phyloP scores from a whole-genome alignment of 495 filamentous ascomycete species.

The Annulohypoxylon moriforme region DNA sequence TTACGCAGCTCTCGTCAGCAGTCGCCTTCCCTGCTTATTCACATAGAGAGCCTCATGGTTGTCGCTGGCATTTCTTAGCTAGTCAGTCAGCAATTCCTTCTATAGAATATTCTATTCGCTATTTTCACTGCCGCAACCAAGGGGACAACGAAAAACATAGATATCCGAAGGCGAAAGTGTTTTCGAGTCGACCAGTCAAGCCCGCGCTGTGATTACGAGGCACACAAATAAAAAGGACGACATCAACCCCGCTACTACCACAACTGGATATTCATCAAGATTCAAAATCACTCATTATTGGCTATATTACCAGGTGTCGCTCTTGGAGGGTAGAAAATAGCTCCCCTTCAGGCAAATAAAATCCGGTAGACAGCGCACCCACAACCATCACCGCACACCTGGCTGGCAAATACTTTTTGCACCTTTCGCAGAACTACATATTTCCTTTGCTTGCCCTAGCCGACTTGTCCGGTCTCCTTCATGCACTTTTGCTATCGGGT shows the following conservation, averaged over 20 bases:
- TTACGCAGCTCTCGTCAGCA: constrained; percentile 27
- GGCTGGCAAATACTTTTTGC: constrained; percentile 1
- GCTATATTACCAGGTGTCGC: constrained; percentile 25
- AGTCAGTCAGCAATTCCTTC: constrained; percentile 5
- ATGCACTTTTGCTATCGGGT: constrained; percentile 27
- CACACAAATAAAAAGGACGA: constrained; percentile 25
- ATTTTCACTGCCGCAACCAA: constrained; percentile 19
- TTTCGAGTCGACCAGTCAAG: constrained; percentile 29
- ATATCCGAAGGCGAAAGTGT: constrained; percentile 21
- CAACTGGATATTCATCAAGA: constrained; percentile 20
- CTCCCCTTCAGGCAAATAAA: constrained; percentile 44
- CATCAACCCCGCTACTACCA: constrained; percentile 26
- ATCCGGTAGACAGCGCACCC: constrained; percentile 34
- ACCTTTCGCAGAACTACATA: neutral
- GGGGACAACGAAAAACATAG: constrained; percentile 17
- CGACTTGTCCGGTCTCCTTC: constrained; percentile 21
- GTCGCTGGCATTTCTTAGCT: constrained; percentile 7
- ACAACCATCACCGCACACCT: constrained; percentile 27
- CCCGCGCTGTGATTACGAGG: constrained; percentile 26
- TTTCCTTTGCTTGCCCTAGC: neutral
- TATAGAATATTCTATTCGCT: constrained; percentile 27
- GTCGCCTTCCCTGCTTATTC: constrained; percentile 24
- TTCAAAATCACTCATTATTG: constrained; percentile 31
- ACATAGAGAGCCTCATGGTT: constrained; percentile 26
- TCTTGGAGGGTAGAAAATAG: constrained; percentile 33